phyloP scores from a whole-genome alignment of 2,329 filamentous ascomycete species.

The Moelleriella libera region DNA sequence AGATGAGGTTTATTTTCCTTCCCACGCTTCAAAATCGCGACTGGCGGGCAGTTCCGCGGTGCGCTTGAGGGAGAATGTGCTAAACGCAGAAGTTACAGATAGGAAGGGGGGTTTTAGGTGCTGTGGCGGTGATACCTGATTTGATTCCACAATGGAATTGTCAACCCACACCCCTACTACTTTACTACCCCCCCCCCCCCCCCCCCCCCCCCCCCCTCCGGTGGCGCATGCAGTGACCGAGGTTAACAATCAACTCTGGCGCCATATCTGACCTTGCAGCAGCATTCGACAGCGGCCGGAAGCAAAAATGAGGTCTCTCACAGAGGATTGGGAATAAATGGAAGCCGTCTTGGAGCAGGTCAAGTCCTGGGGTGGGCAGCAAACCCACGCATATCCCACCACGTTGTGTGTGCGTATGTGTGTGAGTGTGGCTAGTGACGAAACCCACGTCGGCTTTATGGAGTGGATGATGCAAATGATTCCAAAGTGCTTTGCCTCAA shows the following conservation, averaged over 20 bases:
- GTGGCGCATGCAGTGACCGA: not conserved
- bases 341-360: no score
- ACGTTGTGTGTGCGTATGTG: no score
- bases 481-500: slow-evolving; percentile 2
- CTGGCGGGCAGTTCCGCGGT: no score
- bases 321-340: no score
- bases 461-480: slow-evolving; percentile 8
- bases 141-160: slow-evolving; percentile 2
- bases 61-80: no score
- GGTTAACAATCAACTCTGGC: no score
- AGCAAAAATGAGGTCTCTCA: no score
- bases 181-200: not conserved
- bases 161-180: not conserved
- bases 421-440: not conserved
- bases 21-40: not conserved
- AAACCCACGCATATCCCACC: no score
- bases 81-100: not conserved
- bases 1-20: not conserved
- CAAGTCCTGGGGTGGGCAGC: not conserved
- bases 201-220: no score
- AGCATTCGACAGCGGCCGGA: no score
- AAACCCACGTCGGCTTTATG: no score
- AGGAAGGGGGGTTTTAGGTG: not conserved
- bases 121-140: slow-evolving; percentile 1
- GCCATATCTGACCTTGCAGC: no score